phyloP scores from a whole-genome alignment of 768 basidiomycete species.

The Collybia sordida region DNA sequence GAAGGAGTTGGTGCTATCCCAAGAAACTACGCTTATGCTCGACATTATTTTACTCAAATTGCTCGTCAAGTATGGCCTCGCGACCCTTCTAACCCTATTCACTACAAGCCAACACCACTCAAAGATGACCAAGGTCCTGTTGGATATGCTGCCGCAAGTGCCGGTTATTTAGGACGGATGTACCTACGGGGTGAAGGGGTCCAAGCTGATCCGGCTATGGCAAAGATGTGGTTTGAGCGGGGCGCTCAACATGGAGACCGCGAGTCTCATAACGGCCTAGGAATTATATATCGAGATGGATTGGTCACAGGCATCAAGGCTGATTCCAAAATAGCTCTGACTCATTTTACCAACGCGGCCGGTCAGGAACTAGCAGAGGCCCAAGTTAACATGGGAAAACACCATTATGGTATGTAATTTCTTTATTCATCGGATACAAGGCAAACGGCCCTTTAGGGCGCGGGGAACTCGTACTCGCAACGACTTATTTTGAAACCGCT shows the following conservation, averaged over 20 bases:
- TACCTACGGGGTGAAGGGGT: conserved; percentile 91
- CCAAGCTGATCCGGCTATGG: conserved; percentile 68
- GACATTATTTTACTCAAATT: conserved; percentile 81
- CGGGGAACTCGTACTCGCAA: conserved; percentile 67
- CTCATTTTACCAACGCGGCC: conserved; percentile 77
- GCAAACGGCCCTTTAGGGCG: conserved; percentile 42
- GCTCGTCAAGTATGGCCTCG: conserved; percentile 86
- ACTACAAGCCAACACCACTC: conserved; percentile 35
- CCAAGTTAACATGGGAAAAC: conserved; percentile 86
- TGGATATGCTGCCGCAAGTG: conserved; percentile 75
- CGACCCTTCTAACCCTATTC: conserved; percentile 62
- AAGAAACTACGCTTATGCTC: conserved; percentile 73
- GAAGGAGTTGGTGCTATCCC: conserved; percentile 92
- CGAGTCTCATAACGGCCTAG: conserved; percentile 88
- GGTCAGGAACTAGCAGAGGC: conserved; percentile 90
- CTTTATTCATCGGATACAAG: background rate
- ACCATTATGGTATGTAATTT: conserved; percentile 54
- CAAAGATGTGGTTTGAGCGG: conserved; percentile 94
- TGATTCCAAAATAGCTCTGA: conserved; percentile 63
- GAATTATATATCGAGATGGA: conserved; percentile 91
- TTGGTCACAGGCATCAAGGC: conserved; percentile 63
- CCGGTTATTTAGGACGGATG: conserved; percentile 92
- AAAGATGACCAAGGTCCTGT: conserved; percentile 54
- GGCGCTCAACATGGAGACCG: conserved; percentile 79
- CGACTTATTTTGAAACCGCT: conserved; percentile 79